These are phyloP conservation scores for Trametes cingulata DNA, from an alignment of 768 basidiomycete genomes.

Conservation along the genomic window DNA sequence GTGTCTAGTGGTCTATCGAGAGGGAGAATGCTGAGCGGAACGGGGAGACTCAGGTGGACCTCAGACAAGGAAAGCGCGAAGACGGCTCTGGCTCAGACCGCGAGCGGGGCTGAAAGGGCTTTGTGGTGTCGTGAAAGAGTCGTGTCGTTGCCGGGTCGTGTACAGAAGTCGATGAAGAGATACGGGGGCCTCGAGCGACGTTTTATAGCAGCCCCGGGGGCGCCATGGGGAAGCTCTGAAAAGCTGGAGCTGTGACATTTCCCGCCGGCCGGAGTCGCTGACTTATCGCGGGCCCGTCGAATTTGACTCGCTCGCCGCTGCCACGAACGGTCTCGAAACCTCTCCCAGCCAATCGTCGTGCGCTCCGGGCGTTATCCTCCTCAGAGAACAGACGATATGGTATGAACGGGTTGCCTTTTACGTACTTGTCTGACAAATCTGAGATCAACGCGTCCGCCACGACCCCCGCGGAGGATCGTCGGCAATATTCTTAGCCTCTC, in stretches of 20 bases:
- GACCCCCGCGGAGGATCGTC: constrained; percentile 8
- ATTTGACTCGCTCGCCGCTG: neutral
- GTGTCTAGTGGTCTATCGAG: neutral
- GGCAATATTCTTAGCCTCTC: neutral
- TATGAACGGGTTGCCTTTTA: neutral
- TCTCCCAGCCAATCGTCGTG: neutral
- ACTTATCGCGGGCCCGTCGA: constrained; percentile 2
- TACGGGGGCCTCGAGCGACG: too few species aligned
- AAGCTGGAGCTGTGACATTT: constrained; percentile 3
- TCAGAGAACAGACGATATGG: neutral
- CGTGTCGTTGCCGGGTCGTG: neutral
- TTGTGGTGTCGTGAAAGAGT: neutral
- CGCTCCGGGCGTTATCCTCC: neutral
- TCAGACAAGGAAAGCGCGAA: constrained; percentile 1
- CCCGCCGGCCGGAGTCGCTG: constrained; percentile 6
- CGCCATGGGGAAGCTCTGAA: neutral
- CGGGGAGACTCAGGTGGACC: neutral
- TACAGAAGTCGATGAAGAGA: neutral
- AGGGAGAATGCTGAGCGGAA: neutral
- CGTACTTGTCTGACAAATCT: constrained; percentile 3
- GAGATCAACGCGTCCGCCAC: neutral
- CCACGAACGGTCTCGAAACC: neutral
- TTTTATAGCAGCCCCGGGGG: constrained; percentile 1
- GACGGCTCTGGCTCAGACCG: constrained; percentile 10
- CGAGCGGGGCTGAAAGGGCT: neutral